Evolutionary conservation across 2,329 filamentous ascomycete genomes (phyloP), one percentile per base, ranked within the genome.

Genomic region (Penicillium sp.): DNA sequence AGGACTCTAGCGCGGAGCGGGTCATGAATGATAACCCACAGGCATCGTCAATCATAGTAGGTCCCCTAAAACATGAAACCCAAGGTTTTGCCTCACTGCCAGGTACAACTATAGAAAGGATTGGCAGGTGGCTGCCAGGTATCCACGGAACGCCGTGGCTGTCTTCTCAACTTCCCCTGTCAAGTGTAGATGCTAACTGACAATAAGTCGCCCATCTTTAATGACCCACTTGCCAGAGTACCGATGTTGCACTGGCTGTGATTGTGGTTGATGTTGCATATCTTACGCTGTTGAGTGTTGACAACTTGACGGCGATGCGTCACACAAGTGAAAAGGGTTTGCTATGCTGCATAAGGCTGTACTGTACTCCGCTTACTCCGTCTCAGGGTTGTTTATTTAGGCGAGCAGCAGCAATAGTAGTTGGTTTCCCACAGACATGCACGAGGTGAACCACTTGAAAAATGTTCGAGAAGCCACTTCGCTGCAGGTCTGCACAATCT

Each of bases 141-240:
- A 40, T 44, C 66, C 61, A 63, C 63, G 61, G 61, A 56, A 59
- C 51, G 50, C 30, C 38, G 26, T 51, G 37, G 19, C 17, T 57
- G 53, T 60, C 57, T 65, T 63, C 37, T 64, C 60, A 59, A 60
- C 33, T 61, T 67, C 28, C 59, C 63, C 62, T 56, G 45, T 61
- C 37, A 35, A 56, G 60, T 38, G 58, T 59, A 57, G 30, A 33
- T 56, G 42, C 22, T 33, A 49, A 37, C 33, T 42, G 49, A 38
- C 44, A 64, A 61, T 53, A 17, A 58, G 53, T 56, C 50, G 49
- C 38, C 42, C n/a, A 30, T 26, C 40, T 24, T 37, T 44, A 7
- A 28, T 17, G 58, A 56, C 53, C 66, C 64, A 60, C 62, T 28
- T 28, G n/a, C 26, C 53, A 35, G 42, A 55, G 55, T 53, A 54